Conservation (phyloP, 176 grass and related monocot genomes). For the Cenchrus purpureus region DNA sequence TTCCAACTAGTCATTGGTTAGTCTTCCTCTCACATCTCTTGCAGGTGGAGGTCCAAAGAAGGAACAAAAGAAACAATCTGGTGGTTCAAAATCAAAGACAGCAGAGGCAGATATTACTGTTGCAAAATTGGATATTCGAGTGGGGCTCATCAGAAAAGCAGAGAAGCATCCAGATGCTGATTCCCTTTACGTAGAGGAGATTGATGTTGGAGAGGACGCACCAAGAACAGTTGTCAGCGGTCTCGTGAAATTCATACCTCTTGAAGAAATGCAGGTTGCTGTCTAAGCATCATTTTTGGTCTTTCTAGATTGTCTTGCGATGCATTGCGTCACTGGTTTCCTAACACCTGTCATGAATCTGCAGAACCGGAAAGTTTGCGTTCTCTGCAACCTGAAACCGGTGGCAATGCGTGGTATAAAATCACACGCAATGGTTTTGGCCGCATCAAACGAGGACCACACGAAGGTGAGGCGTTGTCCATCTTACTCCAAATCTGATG, state of each 20-base stretch:
- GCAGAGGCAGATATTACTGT: slow-evolving; percentile 63
- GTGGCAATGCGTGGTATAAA: slow-evolving; percentile 92
- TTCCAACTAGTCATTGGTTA: slow-evolving; percentile 14
- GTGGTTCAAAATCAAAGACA: slow-evolving; percentile 71
- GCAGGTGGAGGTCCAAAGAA: slow-evolving; percentile 62
- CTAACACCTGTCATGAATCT: slow-evolving; percentile 13
- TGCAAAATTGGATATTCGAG: slow-evolving; percentile 84
- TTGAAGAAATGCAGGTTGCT: slow-evolving; percentile 91
- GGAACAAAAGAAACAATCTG: slow-evolving; percentile 66
- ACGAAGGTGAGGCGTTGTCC: slow-evolving; percentile 54
- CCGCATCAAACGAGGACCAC: slow-evolving; percentile 90
- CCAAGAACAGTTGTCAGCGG: slow-evolving; percentile 92
- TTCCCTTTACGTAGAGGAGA: slow-evolving; percentile 97
- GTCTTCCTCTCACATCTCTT: slow-evolving; percentile 3
- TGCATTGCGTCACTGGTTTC: slow-evolving; percentile 22
- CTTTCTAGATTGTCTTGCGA: slow-evolving; percentile 18
- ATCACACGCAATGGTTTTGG: slow-evolving; percentile 96
- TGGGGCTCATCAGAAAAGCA: slow-evolving; percentile 83
- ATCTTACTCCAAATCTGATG: neutral
- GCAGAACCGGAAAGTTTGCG: slow-evolving; percentile 80
- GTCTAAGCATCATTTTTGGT: slow-evolving; percentile 5
- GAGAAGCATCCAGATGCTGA: slow-evolving; percentile 94
- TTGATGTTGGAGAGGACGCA: slow-evolving; percentile 87
- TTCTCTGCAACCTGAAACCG: slow-evolving; percentile 94
- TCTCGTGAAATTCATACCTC: slow-evolving; percentile 90